Conservation (phyloP, 352 stramenopile genomes). For the Pythium biforme region DNA sequence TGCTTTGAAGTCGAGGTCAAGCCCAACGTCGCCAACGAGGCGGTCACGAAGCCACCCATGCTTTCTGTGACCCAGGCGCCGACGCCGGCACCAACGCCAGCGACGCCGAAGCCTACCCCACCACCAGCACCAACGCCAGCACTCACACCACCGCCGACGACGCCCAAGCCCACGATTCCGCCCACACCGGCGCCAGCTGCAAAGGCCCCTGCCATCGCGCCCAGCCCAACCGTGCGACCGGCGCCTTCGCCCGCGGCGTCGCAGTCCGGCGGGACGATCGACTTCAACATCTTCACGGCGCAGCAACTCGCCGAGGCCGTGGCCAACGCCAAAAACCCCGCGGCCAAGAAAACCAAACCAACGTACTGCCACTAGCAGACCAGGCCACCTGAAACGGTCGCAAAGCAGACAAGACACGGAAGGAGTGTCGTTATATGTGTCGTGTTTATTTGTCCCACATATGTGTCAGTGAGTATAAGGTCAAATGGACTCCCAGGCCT, state of each 20-base stretch:
- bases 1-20: conserved; percentile 70
- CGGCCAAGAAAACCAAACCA: conserved; percentile 7
- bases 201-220: conserved; percentile 6
- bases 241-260: conserved; percentile 19
- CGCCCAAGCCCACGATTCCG: not conserved
- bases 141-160: not conserved
- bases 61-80: not conserved
- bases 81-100: not conserved
- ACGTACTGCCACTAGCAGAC: conserved; percentile 10
- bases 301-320: conserved; percentile 24
- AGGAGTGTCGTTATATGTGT: conserved; percentile 5
- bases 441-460: not conserved
- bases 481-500: not conserved
- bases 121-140: conserved; percentile 7
- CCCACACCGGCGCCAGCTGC: conserved; percentile 22
- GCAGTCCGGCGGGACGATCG: conserved; percentile 6
- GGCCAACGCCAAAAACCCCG: conserved; percentile 14
- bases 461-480: not conserved
- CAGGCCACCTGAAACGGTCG: not conserved
- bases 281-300: conserved; percentile 23
- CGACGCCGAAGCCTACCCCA: not conserved
- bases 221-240: conserved; percentile 12
- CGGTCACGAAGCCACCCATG: not conserved
- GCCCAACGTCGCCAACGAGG: conserved; percentile 1
- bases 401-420: conserved; percentile 9